Evolutionary conservation across 2,329 filamentous ascomycete genomes (phyloP).

Genomic region (Aureobasidium sp.): DNA sequence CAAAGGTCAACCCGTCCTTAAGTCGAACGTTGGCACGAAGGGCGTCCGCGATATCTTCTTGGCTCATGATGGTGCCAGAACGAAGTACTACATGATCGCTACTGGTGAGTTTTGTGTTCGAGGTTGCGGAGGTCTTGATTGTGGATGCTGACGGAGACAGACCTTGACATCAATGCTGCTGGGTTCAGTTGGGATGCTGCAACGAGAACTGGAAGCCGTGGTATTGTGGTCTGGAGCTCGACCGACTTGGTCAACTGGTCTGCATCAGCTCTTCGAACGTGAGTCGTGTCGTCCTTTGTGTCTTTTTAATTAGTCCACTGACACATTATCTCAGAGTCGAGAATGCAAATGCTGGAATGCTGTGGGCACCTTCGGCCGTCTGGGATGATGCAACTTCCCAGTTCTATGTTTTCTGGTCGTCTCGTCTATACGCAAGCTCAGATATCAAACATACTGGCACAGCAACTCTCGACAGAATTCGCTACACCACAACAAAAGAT

Average conservation of each 20-base stretch:
- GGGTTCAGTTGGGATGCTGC: slow-evolving; percentile 59
- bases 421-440: slow-evolving; percentile 49
- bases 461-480: slow-evolving; percentile 43
- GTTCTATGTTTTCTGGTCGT: slow-evolving; percentile 58
- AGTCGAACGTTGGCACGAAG: slow-evolving; percentile 56
- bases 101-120: slow-evolving; percentile 27
- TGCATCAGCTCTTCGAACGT: slow-evolving; percentile 50
- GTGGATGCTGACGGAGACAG: slow-evolving; percentile 49
- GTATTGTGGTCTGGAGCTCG: slow-evolving; percentile 64
- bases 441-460: slow-evolving; percentile 57
- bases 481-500: slow-evolving; percentile 62
- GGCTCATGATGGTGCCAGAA: slow-evolving; percentile 53
- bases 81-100: slow-evolving; percentile 59
- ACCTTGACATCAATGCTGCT: slow-evolving; percentile 53
- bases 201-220: slow-evolving; percentile 56
- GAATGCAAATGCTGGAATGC: slow-evolving; percentile 61
- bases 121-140: neutral
- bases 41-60: slow-evolving; percentile 58
- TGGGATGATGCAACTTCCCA: slow-evolving; percentile 54
- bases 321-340: slow-evolving; percentile 44
- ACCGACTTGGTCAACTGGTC: slow-evolving; percentile 58
- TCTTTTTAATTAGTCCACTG: neutral
- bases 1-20: slow-evolving; percentile 52
- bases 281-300: neutral
- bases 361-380: slow-evolving; percentile 64